These are phyloP conservation scores for Ottelia alismoides DNA, from an alignment of 106 monocot species.

Conservation along the genomic window DNA sequence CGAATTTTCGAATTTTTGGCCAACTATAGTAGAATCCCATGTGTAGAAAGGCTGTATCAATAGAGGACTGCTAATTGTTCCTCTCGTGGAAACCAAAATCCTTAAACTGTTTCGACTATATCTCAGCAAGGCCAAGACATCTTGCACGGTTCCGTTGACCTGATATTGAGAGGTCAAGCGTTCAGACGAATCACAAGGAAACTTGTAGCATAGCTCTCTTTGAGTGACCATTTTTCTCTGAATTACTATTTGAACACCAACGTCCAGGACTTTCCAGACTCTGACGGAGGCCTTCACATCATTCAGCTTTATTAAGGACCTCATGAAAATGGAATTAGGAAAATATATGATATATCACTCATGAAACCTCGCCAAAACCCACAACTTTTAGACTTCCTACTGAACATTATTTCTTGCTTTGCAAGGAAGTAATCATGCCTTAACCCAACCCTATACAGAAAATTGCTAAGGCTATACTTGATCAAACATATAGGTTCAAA, in stretches of 20 bases:
- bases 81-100: slow-evolving; percentile 82
- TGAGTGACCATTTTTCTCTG: slow-evolving; percentile 72
- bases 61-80: slow-evolving; percentile 67
- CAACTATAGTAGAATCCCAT: too few species aligned
- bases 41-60: too few species aligned
- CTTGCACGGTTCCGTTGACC: slow-evolving; percentile 69
- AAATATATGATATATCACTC: slow-evolving; percentile 58
- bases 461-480: too few species aligned
- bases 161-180: slow-evolving; percentile 63
- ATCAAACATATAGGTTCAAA: too few species aligned
- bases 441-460: too few species aligned
- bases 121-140: slow-evolving; percentile 70
- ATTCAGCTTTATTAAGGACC: slow-evolving; percentile 48
- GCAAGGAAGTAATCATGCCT: too few species aligned
- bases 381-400: slow-evolving; percentile 39
- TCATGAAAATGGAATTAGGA: slow-evolving; percentile 35
- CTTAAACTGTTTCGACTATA: slow-evolving; percentile 83
- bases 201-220: slow-evolving; percentile 90
- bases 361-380: slow-evolving; percentile 48
- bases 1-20: slow-evolving; percentile 25
- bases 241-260: slow-evolving; percentile 47
- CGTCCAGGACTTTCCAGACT: slow-evolving; percentile 94
- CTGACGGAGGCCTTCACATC: slow-evolving; percentile 67
- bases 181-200: slow-evolving; percentile 68
- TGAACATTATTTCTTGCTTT: too few species aligned